These are phyloP conservation scores for Penicillium hordei DNA, from an alignment of 2,329 filamentous ascomycete genomes.

Conservation along the genomic window DNA sequence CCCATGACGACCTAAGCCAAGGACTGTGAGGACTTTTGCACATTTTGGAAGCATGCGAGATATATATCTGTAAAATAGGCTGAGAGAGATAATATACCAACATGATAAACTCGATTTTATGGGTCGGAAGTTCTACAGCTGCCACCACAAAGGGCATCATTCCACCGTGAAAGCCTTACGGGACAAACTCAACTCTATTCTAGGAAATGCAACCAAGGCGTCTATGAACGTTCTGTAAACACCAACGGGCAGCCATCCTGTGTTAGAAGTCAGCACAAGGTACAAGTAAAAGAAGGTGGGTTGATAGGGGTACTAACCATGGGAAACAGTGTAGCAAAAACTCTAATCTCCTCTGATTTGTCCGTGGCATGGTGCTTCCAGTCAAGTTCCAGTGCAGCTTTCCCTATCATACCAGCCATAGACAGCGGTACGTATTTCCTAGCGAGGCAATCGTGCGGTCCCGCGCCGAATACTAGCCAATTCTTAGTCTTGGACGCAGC, in stretches of 20 bases:
- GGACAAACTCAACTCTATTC: neutral
- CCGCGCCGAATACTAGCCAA: slow-evolving; percentile 56
- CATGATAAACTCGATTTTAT: too few relatives aligned
- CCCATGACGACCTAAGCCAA: neutral
- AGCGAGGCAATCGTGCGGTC: slow-evolving; percentile 53
- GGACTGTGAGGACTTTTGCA: neutral
- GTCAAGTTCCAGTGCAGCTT: slow-evolving; percentile 52
- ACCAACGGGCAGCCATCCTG: slow-evolving; percentile 42
- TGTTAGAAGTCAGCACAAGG: slow-evolving; percentile 2
- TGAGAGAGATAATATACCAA: neutral
- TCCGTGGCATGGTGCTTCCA: slow-evolving; percentile 53
- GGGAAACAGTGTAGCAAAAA: slow-evolving; percentile 53
- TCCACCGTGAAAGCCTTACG: neutral
- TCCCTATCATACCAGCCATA: slow-evolving; percentile 56
- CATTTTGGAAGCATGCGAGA: neutral
- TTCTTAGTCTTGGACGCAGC: slow-evolving; percentile 54
- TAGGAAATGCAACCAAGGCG: neutral
- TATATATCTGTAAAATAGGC: neutral
- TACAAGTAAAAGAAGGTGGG: neutral
- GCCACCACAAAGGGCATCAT: neutral
- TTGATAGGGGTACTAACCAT: slow-evolving; percentile 41
- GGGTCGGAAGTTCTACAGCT: too few relatives aligned
- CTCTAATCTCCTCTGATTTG: slow-evolving; percentile 52
- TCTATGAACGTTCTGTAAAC: slow-evolving; percentile 33
- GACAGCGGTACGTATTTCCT: slow-evolving; percentile 52